phyloP scores from a whole-genome alignment of 108 stramenopile species.

The Nannochloropsis salina region DNA sequence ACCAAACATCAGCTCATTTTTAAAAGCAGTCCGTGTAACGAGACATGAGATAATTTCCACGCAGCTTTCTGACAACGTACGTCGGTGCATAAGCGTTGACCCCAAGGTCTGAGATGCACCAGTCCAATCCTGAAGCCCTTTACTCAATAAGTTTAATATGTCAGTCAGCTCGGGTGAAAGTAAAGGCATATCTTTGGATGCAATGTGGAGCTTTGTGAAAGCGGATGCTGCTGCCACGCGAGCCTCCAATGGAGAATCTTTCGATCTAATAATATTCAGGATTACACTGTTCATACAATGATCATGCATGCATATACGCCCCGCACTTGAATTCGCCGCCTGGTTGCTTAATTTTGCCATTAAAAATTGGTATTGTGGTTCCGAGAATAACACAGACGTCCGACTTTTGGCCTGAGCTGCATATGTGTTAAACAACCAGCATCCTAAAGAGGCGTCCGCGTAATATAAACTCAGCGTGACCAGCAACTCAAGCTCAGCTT shows the following conservation, averaged over 20 bases:
- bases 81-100: neutral
- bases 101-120: neutral
- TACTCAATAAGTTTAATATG: neutral
- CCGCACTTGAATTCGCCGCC: neutral
- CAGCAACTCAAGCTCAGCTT: neutral
- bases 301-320: neutral
- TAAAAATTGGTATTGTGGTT: neutral
- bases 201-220: neutral
- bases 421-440: neutral
- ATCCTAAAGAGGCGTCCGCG: neutral
- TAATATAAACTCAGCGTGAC: neutral
- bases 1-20: neutral
- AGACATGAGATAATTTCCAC: neutral
- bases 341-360: neutral
- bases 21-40: neutral
- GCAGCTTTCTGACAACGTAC: neutral
- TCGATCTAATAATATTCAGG: neutral
- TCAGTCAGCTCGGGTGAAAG: neutral
- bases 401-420: neutral
- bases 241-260: neutral
- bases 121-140: neutral
- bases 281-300: no score
- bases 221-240: conserved; percentile 4
- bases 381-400: neutral
- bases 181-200: neutral